phyloP scores from a whole-genome alignment of 1,284 basidiomycete species.

The Mrakiaceae sp. region DNA sequence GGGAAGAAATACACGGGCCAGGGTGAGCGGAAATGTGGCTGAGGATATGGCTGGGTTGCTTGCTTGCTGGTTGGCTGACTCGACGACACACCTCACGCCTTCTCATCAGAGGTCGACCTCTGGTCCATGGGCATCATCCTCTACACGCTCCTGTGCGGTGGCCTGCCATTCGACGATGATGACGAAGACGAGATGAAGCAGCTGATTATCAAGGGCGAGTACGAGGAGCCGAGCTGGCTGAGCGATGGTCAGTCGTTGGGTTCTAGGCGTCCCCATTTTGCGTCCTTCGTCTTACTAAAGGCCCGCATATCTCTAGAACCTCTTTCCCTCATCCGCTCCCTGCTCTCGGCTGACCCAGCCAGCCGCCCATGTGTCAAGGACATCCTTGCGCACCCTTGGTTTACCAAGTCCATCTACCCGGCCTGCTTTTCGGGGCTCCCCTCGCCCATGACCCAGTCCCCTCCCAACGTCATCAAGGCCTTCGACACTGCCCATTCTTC shows the following conservation, averaged over 20 bases:
- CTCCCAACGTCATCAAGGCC: not conserved
- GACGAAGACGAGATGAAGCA: constrained; percentile 80
- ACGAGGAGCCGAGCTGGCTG: constrained; percentile 84
- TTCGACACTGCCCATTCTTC: not conserved
- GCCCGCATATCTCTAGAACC: constrained; percentile 48
- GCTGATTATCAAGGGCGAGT: constrained; percentile 77
- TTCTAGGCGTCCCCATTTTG: not conserved
- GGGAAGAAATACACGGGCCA: constrained; percentile 82
- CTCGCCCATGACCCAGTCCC: constrained; percentile 19
- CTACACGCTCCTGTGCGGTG: constrained; percentile 85
- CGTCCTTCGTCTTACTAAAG: no score
- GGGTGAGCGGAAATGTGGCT: constrained; percentile 40
- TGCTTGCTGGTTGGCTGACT: not conserved
- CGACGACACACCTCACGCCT: not conserved
- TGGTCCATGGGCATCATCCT: constrained; percentile 96
- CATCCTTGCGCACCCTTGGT: constrained; percentile 87
- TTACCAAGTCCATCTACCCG: constrained; percentile 43
- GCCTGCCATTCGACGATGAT: constrained; percentile 94
- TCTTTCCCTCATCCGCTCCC: constrained; percentile 60
- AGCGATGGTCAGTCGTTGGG: constrained; percentile 51
- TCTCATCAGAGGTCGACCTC: constrained; percentile 70
- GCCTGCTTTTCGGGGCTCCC: constrained; percentile 25
- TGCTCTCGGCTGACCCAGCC: constrained; percentile 68
- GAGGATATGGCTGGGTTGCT: no score
- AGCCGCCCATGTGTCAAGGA: constrained; percentile 69